Evolutionary conservation across 2,329 filamentous ascomycete genomes (phyloP).

Genomic region (Thelonectria blattea): DNA sequence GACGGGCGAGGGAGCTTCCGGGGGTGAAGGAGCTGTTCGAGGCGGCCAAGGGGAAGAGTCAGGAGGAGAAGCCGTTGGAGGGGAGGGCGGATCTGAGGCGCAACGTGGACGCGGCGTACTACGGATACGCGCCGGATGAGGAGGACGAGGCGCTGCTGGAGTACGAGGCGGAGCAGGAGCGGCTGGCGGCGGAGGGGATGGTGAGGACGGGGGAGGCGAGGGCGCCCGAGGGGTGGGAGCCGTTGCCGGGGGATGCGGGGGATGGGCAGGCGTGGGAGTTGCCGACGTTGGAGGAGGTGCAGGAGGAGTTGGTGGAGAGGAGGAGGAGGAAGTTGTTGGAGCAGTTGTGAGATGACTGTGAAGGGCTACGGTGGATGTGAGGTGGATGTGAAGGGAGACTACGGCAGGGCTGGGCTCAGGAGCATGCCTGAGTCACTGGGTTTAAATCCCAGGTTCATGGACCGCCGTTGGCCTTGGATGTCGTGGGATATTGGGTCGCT

Average conservation of each 20-base stretch:
- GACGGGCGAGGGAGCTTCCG: constrained; percentile 84
- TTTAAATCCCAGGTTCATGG: no score
- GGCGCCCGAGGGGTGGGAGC: constrained; percentile 76
- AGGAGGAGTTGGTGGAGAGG: constrained; percentile 88
- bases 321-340: constrained; percentile 83
- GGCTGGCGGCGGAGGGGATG: constrained; percentile 76
- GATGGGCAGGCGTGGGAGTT: constrained; percentile 84
- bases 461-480: no score
- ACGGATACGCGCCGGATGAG: constrained; percentile 91
- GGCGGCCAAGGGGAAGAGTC: constrained; percentile 66
- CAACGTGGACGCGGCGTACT: constrained; percentile 91
- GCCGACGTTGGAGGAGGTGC: constrained; percentile 89
- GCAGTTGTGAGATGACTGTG: constrained; percentile 64
- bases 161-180: constrained; percentile 85
- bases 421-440: no score
- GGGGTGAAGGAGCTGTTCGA: constrained; percentile 98
- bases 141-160: constrained; percentile 81
- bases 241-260: constrained; percentile 84
- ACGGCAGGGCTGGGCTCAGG: no score
- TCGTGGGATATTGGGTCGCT: neutral
- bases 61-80: constrained; percentile 68
- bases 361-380: no score
- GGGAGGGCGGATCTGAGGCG: constrained; percentile 72
- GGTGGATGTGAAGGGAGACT: no score
- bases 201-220: constrained; percentile 61